Percentiles rank a stretch among this genome's conserved stretches.
phyloP scores from a whole-genome alignment of 345 rosid genomes.

The Sisymbrium altissimum region DNA sequence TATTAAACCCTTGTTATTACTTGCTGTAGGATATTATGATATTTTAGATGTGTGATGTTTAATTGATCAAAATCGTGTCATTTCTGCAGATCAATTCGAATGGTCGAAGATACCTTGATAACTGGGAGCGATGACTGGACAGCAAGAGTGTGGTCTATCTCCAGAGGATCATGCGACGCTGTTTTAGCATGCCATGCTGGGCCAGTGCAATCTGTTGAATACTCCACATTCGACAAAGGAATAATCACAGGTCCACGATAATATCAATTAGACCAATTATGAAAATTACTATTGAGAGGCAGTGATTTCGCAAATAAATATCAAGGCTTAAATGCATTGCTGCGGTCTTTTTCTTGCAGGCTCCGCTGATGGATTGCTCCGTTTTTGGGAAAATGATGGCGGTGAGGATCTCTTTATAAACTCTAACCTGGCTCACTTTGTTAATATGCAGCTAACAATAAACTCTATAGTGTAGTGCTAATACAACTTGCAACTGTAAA shows the following conservation, averaged over 20 bases:
- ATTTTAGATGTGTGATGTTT: not conserved
- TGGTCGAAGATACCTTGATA: constrained; percentile 90
- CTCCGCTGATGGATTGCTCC: constrained; percentile 94
- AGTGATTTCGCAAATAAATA: not conserved
- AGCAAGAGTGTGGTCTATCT: constrained; percentile 96
- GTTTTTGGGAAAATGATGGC: constrained; percentile 96
- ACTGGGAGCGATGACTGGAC: constrained; percentile 99
- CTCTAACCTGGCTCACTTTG: not conserved
- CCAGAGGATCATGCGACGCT: constrained; percentile 85
- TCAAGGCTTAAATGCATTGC: constrained; percentile 10
- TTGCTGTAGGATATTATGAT: not conserved
- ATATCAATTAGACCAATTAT: not conserved
- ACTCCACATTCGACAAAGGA: constrained; percentile 76
- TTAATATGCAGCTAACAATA: not conserved
- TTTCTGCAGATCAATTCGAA: constrained; percentile 80
- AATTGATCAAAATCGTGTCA: constrained; percentile 20
- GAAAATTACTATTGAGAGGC: not conserved
- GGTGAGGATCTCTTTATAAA: constrained; percentile 45
- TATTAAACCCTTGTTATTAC: not conserved
- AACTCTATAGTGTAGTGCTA: not conserved
- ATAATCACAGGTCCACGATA: constrained; percentile 75
- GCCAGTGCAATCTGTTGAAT: constrained; percentile 79
- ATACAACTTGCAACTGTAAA: not conserved
- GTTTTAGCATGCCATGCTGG: constrained; percentile 99
- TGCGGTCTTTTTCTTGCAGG: constrained; percentile 49